phyloP scores from a whole-genome alignment of 148 eudicot genomes.

The Heliamphora exappendiculata region DNA sequence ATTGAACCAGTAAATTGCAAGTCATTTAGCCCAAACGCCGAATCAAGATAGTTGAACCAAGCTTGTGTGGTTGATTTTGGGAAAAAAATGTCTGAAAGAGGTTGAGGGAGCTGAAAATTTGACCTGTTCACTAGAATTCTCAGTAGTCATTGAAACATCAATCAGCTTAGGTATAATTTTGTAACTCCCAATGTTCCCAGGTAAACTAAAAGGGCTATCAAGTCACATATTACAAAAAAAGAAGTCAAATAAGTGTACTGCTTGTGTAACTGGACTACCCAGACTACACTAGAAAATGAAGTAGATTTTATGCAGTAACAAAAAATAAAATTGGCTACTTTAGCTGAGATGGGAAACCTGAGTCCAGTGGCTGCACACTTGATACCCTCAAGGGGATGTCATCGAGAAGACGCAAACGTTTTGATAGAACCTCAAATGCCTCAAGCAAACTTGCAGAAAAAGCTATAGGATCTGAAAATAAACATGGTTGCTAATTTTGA shows the following conservation, averaged over 20 bases:
- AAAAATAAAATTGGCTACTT: constrained; percentile 1
- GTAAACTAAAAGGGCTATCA: neutral
- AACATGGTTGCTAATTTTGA: neutral
- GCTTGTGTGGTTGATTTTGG: too few species aligned
- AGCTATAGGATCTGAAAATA: constrained; percentile 63
- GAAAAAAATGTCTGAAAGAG: too few species aligned
- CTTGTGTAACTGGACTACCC: neutral
- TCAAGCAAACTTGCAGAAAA: constrained; percentile 43
- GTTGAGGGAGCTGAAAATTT: too few species aligned
- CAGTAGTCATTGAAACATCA: neutral
- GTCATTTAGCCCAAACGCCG: too few species aligned
- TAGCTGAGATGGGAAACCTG: constrained; percentile 48
- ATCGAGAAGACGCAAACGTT: constrained; percentile 61
- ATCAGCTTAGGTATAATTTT: neutral
- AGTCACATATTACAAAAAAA: too few species aligned
- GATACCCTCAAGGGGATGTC: constrained; percentile 84
- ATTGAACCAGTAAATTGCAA: too few species aligned
- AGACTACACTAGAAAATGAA: neutral
- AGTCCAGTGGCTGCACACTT: constrained; percentile 81
- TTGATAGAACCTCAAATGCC: constrained; percentile 61
- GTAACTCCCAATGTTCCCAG: neutral
- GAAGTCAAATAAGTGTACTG: neutral
- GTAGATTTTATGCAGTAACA: neutral
- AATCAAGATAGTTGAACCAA: too few species aligned
- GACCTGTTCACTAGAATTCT: too few species aligned